Percentiles rank a stretch among this genome's conserved stretches.
Evolutionary conservation across 2,329 filamentous ascomycete genomes (phyloP).

Genomic region (Fusarium sp.): DNA sequence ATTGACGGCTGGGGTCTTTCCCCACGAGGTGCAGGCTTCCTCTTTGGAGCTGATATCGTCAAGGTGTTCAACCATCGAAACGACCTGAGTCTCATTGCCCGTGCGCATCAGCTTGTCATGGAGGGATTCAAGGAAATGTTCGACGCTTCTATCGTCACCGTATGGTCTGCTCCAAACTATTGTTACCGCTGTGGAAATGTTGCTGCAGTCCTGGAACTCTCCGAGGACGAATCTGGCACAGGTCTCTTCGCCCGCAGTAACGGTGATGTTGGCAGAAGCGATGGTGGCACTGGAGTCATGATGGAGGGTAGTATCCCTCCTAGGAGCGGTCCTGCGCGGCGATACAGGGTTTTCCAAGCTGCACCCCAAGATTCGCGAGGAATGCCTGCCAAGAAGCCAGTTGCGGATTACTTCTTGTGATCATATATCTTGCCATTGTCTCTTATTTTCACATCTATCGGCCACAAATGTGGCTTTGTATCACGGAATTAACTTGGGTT

Average conservation of each 20-base stretch:
- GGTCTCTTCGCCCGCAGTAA: conserved; percentile 75
- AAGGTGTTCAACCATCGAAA: conserved; percentile 96
- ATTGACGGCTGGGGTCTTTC: conserved; percentile 97
- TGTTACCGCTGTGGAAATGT: conserved; percentile 97
- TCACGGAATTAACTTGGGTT: conserved; percentile 28
- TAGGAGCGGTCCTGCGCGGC: conserved; percentile 78
- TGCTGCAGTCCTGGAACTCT: conserved; percentile 90
- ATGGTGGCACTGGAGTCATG: conserved; percentile 59
- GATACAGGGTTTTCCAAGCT: conserved; percentile 96
- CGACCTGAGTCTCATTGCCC: conserved; percentile 88
- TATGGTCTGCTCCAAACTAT: conserved; percentile 98
- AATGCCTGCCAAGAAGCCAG: conserved; percentile 99
- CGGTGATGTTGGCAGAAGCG: conserved; percentile 72
- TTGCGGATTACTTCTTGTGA: conserved; percentile 93
- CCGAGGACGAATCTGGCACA: conserved; percentile 82
- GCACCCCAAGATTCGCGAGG: conserved; percentile 94
- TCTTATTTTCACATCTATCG: conserved; percentile 6
- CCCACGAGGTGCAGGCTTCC: conserved; percentile 91
- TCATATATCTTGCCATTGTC: background rate
- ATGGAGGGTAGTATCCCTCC: conserved; percentile 56
- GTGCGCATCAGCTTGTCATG: conserved; percentile 98
- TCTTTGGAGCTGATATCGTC: conserved; percentile 95
- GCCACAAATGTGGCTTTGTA: conserved; percentile 24
- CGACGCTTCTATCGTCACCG: conserved; percentile 91
- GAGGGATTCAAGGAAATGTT: conserved; percentile 99